phyloP scores from a whole-genome alignment of 495 filamentous ascomycete genomes.

The Aspergillus indologenus region DNA sequence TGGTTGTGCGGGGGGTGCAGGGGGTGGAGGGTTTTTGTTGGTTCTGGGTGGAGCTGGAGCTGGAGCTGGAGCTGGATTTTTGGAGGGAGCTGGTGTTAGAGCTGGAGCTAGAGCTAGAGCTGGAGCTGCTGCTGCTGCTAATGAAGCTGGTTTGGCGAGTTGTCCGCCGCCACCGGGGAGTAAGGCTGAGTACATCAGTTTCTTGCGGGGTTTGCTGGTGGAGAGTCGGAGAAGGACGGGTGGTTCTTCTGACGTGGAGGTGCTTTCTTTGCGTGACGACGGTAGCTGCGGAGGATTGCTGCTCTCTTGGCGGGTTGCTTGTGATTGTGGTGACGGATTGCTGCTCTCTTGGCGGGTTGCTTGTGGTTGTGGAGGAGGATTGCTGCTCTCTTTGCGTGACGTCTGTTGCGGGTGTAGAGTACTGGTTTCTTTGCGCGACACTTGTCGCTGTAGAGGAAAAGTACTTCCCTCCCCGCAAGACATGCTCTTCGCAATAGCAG shows the following conservation, averaged over 20 bases:
- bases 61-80: constrained; percentile 5
- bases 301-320: background rate
- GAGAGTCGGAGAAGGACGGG: constrained; percentile 34
- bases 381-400: background rate
- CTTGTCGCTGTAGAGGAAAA: too few relatives aligned
- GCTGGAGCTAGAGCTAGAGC: background rate
- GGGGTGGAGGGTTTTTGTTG: background rate
- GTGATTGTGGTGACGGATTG: background rate
- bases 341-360: background rate
- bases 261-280: background rate
- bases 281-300: background rate
- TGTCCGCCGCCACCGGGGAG: constrained; percentile 20
- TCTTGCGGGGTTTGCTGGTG: constrained; percentile 39
- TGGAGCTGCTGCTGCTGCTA: constrained; percentile 3
- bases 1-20: background rate
- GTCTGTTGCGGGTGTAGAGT: too few relatives aligned
- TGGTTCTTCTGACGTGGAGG: constrained; percentile 4
- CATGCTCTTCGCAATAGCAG: background rate
- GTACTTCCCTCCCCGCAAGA: too few relatives aligned
- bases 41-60: background rate
- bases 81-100: too few relatives aligned
- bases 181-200: constrained; percentile 48
- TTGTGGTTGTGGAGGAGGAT: background rate
- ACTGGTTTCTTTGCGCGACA: too few relatives aligned
- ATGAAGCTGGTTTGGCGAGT: constrained; percentile 11